Conservation (phyloP, 306 rosid species). For the Sechiopsis laciniata region DNA sequence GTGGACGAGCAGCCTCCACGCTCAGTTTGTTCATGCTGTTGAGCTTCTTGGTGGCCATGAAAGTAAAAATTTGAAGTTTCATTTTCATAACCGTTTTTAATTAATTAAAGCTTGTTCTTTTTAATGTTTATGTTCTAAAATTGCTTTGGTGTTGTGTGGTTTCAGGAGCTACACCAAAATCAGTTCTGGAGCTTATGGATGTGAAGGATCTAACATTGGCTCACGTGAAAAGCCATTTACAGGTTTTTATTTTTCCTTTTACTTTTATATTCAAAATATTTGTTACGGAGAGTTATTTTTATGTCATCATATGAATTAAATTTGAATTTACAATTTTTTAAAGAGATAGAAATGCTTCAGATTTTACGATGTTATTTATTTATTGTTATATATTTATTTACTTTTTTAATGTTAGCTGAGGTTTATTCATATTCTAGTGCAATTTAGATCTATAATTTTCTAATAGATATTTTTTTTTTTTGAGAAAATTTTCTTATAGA, state of each 20-base stretch:
- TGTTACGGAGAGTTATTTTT: too few relatives aligned
- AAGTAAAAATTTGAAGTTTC: background rate
- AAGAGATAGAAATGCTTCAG: too few relatives aligned
- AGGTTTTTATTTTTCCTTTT: background rate
- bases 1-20: slow-evolving; percentile 20
- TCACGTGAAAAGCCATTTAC: slow-evolving; percentile 19
- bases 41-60: slow-evolving; percentile 6
- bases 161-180: slow-evolving; percentile 17
- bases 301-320: too few relatives aligned
- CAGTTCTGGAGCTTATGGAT: slow-evolving; percentile 17
- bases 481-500: too few relatives aligned
- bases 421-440: too few relatives aligned
- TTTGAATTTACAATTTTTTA: too few relatives aligned
- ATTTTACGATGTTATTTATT: too few relatives aligned
- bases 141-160: background rate
- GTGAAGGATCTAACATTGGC: slow-evolving; percentile 17
- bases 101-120: too few relatives aligned
- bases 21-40: slow-evolving; percentile 25
- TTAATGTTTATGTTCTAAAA: too few relatives aligned
- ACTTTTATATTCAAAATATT: background rate
- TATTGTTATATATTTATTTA: too few relatives aligned
- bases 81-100: background rate
- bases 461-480: background rate
- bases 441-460: background rate
- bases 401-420: too few relatives aligned